phyloP scores from a whole-genome alignment of 2,329 filamentous ascomycete species.

The Aspergillus sp. region DNA sequence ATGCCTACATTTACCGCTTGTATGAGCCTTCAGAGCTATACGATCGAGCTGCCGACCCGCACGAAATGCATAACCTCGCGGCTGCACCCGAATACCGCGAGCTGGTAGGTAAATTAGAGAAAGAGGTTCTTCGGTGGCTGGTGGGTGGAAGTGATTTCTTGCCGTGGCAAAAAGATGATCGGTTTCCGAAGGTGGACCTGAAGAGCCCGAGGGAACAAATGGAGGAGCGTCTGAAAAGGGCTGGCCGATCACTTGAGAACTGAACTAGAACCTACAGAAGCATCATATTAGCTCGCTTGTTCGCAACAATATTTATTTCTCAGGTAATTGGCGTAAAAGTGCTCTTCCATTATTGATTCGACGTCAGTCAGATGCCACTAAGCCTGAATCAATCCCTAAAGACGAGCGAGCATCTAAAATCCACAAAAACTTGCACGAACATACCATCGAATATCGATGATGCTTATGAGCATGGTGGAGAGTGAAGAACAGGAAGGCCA shows the following conservation, averaged over 20 bases:
- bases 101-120: conserved; percentile 29
- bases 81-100: conserved; percentile 22
- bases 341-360: no score
- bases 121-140: conserved; percentile 46
- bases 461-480: background rate
- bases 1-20: conserved; percentile 52
- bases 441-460: background rate
- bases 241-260: background rate
- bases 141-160: conserved; percentile 42
- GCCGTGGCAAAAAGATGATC: conserved; percentile 40
- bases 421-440: background rate
- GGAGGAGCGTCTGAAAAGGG: conserved; percentile 8
- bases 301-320: no score
- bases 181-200: conserved; percentile 42
- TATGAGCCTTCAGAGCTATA: conserved; percentile 55
- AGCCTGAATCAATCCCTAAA: background rate
- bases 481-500: background rate
- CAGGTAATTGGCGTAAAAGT: no score
- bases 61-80: conserved; percentile 31
- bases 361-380: no score
- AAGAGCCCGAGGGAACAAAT: conserved; percentile 32
- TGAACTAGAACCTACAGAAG: no score
- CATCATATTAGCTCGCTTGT: background rate
- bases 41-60: conserved; percentile 40
- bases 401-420: background rate